Evolutionary conservation across 2,329 filamentous ascomycete genomes (phyloP), one percentile per base, ranked within the genome.

Genomic region (Talaromyces amestolkiae): DNA sequence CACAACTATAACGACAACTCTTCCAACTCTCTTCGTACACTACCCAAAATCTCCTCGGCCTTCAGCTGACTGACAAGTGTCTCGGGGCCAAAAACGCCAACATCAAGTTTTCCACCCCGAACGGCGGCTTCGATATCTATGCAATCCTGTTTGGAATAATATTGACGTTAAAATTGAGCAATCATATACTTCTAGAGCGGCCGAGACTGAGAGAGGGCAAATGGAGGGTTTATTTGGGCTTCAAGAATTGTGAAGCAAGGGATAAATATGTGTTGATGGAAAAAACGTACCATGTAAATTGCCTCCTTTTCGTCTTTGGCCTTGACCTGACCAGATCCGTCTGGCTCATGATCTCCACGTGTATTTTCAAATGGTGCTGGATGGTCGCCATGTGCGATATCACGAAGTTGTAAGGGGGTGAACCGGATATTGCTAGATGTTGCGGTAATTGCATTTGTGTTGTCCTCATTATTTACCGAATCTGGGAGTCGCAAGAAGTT

Each of bases 401-500:
- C 51, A 27, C 33, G 13, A 11, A 47, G 61, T 49, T 51, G 35
- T 27, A 61, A 47, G 41, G 45, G 61, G 47, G 17, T 33, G 31
- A 66, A 47, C 33, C 31, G 39, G 24, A 37, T 60, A 19, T 35
- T 35, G 22, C 19, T 24, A 3, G 24, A 13, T 56, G 27, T 35
- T 37, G 51, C 22, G 27, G 37, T 37, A 15, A 35, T 27, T 10
- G 41, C n/a, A 3, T 17, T 15, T 24, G n/a, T 3, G 10, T 27
- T 27, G 27, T 58, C 7, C 19, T 58, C 17, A n/a, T 65, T 31
- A 3, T 71, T 41, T 60, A 11, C 69, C 1, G 70, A 67, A 47
- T 78, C 79, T 1, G 84, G 84, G 5, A 87, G 75, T 61, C 82
- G 87, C 19, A 96, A 76, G 69, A 96, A 95, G 74, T 97, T 97